A percentile compares a stretch with the other conserved stretches of the same genome.
phyloP scores from a whole-genome alignment of 441 rosid species.

The Daphne laureola region DNA sequence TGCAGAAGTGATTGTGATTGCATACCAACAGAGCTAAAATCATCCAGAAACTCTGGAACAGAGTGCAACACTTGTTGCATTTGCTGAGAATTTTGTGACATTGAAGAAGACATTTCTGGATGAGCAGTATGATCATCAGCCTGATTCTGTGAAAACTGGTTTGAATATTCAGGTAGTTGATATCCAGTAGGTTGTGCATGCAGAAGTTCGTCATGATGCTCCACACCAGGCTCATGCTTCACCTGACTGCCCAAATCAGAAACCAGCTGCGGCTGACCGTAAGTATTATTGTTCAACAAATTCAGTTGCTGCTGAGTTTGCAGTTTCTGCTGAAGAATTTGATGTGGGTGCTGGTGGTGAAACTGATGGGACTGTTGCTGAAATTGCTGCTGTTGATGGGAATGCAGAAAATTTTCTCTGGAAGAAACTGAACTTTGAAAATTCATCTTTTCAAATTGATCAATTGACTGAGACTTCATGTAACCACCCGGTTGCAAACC shows the following conservation, averaged over 20 bases:
- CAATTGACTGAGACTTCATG: constrained; percentile 36
- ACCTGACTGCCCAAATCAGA: constrained; percentile 54
- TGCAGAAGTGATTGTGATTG: constrained; percentile 48
- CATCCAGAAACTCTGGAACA: constrained; percentile 52
- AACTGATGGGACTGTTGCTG: constrained; percentile 61
- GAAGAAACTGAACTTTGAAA: constrained; percentile 40
- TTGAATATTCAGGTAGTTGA: constrained; percentile 63
- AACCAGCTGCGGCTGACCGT: constrained; percentile 48
- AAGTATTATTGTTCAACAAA: constrained; percentile 41
- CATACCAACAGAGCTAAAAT: constrained; percentile 47
- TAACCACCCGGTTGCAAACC: constrained; percentile 40
- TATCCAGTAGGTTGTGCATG: constrained; percentile 61
- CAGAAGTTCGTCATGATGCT: constrained; percentile 42
- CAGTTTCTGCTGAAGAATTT: constrained; percentile 59
- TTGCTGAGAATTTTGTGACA: constrained; percentile 60
- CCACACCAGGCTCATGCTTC: constrained; percentile 77
- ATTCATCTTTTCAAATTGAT: constrained; percentile 46
- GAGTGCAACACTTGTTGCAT: constrained; percentile 62
- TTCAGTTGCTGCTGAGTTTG: constrained; percentile 68
- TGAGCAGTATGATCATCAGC: constrained; percentile 52
- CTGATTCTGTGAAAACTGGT: constrained; percentile 60
- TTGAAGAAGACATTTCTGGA: constrained; percentile 43
- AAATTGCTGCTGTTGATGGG: constrained; percentile 74
- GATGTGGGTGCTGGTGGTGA: constrained; percentile 60
- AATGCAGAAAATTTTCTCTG: constrained; percentile 40